Evolutionary conservation across 257 asterid species (phyloP).

Genomic region (Primulina tabacum): DNA sequence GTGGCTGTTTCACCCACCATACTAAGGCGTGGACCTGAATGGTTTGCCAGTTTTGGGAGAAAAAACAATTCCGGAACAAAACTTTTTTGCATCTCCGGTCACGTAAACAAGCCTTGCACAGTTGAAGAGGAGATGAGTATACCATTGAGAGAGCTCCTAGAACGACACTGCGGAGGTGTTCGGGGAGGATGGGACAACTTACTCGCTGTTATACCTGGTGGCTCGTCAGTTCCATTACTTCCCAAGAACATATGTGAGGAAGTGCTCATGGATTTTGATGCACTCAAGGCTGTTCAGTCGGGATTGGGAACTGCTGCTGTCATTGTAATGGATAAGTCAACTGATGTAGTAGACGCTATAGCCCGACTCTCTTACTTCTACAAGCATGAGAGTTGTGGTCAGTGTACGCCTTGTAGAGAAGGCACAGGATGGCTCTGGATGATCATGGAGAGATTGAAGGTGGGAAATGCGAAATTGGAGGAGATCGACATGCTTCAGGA

Average conservation of each 20-base stretch:
- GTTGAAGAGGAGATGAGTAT: constrained; percentile 99
- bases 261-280: constrained; percentile 96
- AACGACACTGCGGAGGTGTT: constrained; percentile 96
- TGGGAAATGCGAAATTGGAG: constrained; percentile 93
- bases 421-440: constrained; percentile 99
- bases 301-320: constrained; percentile 99
- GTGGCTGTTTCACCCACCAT: constrained; percentile 99
- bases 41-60: constrained; percentile 97
- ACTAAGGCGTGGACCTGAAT: constrained; percentile 95
- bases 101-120: constrained; percentile 96
- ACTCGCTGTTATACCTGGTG: constrained; percentile 95
- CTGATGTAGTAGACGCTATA: constrained; percentile 94
- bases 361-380: constrained; percentile 94
- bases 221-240: constrained; percentile 89
- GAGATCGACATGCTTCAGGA: constrained; percentile 99
- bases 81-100: constrained; percentile 91
- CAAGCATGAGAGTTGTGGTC: constrained; percentile 99
- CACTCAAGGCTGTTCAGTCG: constrained; percentile 94
- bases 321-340: constrained; percentile 96
- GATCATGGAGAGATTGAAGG: constrained; percentile 98
- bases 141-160: constrained; percentile 81
- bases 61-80: constrained; percentile 93
- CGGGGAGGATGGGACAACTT: constrained; percentile 99
- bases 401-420: constrained; percentile 98
- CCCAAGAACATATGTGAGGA: constrained; percentile 85